Base-by-base conservation (phyloP, 352 stramenopile species). In the Globisporangium irregulare region DNA sequence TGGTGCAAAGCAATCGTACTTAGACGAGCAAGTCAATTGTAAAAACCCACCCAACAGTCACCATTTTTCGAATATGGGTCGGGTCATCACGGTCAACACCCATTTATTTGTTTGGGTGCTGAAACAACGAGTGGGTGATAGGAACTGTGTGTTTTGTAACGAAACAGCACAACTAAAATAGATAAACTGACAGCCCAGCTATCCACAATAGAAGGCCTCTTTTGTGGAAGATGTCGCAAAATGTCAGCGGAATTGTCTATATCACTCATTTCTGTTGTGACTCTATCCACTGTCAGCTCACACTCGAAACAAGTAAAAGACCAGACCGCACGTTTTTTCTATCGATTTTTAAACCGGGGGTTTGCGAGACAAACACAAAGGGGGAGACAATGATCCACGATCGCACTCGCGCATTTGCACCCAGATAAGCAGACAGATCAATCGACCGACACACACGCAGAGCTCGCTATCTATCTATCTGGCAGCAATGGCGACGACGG, bases 1-100 rank as follows among this genome's bases (percentile, higher is more conserved):
- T 66, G 60, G 60, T 58, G 43, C 25, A 55, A 32, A 66, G 12
- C 27, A 50, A 66, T 36, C 60, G 60, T 59, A 66, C 60, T 50
- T 66, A 66, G 9, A 8, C 27, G 32, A 29, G 14, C 9, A 50
- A 6, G 25, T 41, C 25, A 32, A 18, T 22, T 43, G 36, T 43
- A 15, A 4, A 43, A 18, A 32, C 5, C 6, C 25, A 29, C 29
- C n/a, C 6, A 54, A 54, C 27, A 32, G 3, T 27, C 20, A 48
- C 6, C 32, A 3, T 12, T 46, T 46, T 46, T 18, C 38, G 5
- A 7, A 46, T 14, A 46, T 46, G 12, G 12, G 38, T 20, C 38
- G 3, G 27, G 27, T 32, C 27, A 46, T 18, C 38, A 46, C 10
- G 9, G 14, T 15, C 12, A 43, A 43, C 38, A 14, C 38, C 7